Evolutionary conservation across 2,329 filamentous ascomycete genomes (phyloP).

Genomic region (Cladosporium velox): DNA sequence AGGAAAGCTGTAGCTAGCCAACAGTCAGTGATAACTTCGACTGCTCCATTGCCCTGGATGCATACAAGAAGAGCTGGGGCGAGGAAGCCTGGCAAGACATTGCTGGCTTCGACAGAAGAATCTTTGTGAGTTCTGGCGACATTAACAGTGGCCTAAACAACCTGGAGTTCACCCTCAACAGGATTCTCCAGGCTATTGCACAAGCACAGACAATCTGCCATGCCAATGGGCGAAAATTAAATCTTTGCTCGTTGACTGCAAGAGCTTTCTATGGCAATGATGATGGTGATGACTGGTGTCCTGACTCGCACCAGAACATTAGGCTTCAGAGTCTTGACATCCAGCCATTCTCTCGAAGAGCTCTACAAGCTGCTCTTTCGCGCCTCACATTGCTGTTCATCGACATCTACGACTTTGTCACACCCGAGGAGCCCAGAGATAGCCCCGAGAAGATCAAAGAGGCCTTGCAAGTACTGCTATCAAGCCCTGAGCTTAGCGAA

Average conservation of each 20-base stretch:
- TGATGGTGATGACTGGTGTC: background rate
- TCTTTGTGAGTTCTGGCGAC: background rate
- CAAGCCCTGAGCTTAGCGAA: background rate
- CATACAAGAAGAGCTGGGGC: background rate
- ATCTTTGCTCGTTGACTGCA: background rate
- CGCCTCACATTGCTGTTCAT: background rate
- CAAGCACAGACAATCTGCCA: background rate
- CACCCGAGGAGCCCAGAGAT: background rate
- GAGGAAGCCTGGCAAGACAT: background rate
- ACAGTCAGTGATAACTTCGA: background rate
- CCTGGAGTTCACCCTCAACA: background rate
- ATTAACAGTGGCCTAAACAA: background rate
- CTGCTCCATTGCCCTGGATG: background rate
- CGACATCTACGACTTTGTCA: background rate
- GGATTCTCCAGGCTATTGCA: background rate
- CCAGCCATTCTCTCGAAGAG: background rate
- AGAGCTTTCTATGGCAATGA: background rate
- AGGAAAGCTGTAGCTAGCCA: background rate
- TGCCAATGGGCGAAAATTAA: background rate
- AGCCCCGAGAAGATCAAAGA: background rate
- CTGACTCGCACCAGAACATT: background rate
- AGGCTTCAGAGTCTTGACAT: background rate
- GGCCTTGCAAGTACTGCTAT: background rate
- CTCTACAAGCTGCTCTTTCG: background rate
- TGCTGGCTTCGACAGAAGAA: background rate